Evolutionary conservation across 495 filamentous ascomycete genomes (phyloP), one percentile per base, ranked within the genome.

Genomic region (Penicillium robsamsonii): DNA sequence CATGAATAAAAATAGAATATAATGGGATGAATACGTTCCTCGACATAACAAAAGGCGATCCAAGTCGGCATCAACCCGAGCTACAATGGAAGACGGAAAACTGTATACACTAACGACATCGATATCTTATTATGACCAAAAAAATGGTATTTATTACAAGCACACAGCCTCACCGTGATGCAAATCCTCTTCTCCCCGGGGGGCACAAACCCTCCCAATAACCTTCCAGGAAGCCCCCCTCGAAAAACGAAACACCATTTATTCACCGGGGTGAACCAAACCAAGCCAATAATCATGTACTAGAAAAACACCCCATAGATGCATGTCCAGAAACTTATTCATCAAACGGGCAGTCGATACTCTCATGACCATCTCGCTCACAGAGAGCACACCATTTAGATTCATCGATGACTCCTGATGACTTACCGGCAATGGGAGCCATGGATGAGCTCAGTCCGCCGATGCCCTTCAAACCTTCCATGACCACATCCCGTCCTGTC

Each of bases 371-470:
- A 65, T 97, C 95, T 51, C 88, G 82, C 77, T 99, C 94, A 69
- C 94, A 99, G 44, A 97, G 77, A 50, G 95, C 94, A 74, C 94
- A 99, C 94, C 94, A 99, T 73, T 94, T 96, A 53, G 84, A 78
- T 59, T 84, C 83, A 63, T 98, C 90, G 55, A 94, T 81, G 33
- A 88, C 76, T 1, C 85, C 86, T 47, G 83, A 90, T 52, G 87
- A 84, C 76, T 94, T 96, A 37, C 91, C 92, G 5, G 89, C 87
- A 11, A 88, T 81, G 8, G 75, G 68, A 17, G 62, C 61, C 75
- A 75, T 76, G 30, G 74, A 77, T 5, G 64, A 64, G 7, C 70
- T 60, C 35, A 71, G 55, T 6, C 66, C 66, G 2, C 70, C 64
- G 17, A 90, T 87, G 4, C 84, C 87, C n/a, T 82, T 75, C 41